A percentile compares a stretch with the other conserved stretches of the same genome.
Conservation (phyloP, 2,329 filamentous ascomycete genomes). For the Monilinia vaccinii-corymbosi region DNA sequence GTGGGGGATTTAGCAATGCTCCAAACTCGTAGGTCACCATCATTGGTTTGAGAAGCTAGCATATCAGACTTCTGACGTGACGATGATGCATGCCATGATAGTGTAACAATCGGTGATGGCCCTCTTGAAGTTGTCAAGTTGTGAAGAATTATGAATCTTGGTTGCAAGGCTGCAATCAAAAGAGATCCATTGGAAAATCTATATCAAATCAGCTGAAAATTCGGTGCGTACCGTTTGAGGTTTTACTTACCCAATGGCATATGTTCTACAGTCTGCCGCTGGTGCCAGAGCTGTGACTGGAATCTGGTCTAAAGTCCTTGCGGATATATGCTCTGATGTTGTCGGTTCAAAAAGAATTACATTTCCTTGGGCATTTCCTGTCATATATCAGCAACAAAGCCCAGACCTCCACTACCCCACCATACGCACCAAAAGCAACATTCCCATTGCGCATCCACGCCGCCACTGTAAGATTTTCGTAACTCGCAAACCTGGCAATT, state of each 20-base stretch:
- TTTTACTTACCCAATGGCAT: conserved; percentile 73
- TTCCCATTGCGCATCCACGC: conserved; percentile 97
- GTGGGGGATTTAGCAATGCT: conserved; percentile 78
- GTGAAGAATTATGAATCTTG: conserved; percentile 88
- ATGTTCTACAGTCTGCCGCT: conserved; percentile 81
- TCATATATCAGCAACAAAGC: conserved; percentile 13
- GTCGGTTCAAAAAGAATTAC: conserved; percentile 91
- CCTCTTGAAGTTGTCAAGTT: conserved; percentile 76
- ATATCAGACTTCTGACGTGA: conserved; percentile 96
- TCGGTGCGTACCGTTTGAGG: background rate
- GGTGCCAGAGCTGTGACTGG: conserved; percentile 91
- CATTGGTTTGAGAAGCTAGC: conserved; percentile 84
- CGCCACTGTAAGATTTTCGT: conserved; percentile 75
- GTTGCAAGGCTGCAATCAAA: conserved; percentile 78
- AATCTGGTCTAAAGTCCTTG: conserved; percentile 82
- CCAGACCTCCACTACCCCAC: conserved; percentile 1
- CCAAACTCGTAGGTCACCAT: conserved; percentile 92
- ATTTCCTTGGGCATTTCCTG: conserved; percentile 86
- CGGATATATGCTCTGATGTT: conserved; percentile 85
- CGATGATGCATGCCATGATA: conserved; percentile 95
- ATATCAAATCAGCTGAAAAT: conserved; percentile 14
- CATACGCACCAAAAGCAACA: conserved; percentile 77
- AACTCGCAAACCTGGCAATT: conserved; percentile 84
- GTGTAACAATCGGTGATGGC: conserved; percentile 76
- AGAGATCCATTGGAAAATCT: conserved; percentile 95